Percentiles rank a stretch among this genome's conserved stretches.
These are phyloP conservation scores for Backusella australiensis DNA, from an alignment of 192 early-diverging fungal genomes.

Conservation along the genomic window DNA sequence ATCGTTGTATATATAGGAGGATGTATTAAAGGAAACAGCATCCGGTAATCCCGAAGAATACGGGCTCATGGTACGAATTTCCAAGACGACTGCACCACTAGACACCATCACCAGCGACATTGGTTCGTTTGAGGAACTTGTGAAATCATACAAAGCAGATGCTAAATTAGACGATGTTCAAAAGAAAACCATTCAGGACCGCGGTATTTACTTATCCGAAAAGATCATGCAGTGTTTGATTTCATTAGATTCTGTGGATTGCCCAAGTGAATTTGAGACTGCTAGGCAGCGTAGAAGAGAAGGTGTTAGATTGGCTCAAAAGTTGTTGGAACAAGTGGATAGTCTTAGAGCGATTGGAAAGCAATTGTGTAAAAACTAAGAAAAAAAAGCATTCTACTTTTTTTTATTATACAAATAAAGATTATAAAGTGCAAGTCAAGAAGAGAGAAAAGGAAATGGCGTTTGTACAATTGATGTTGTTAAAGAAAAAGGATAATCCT, in stretches of 20 bases:
- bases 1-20: neutral
- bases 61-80: constrained; percentile 46
- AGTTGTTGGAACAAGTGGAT: constrained; percentile 74
- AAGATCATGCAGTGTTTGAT: constrained; percentile 76
- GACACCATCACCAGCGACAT: neutral
- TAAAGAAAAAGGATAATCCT: neutral
- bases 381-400: neutral
- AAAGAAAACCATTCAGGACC: constrained; percentile 66
- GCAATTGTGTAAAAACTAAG: constrained; percentile 4
- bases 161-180: constrained; percentile 30
- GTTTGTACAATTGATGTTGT: neutral
- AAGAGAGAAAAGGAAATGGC: no score
- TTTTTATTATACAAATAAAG: neutral
- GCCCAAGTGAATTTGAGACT: constrained; percentile 63
- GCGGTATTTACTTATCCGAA: constrained; percentile 67
- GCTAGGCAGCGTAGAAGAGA: constrained; percentile 74
- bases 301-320: constrained; percentile 72
- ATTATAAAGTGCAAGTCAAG: neutral
- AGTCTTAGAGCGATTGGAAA: constrained; percentile 13
- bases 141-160: constrained; percentile 35
- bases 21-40: constrained; percentile 27
- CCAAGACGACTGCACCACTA: constrained; percentile 38
- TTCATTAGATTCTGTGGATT: constrained; percentile 69
- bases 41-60: constrained; percentile 53
- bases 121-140: constrained; percentile 24